Evolutionary conservation across 2,329 filamentous ascomycete species (phyloP).

Genomic region (Trichoderma breve): DNA sequence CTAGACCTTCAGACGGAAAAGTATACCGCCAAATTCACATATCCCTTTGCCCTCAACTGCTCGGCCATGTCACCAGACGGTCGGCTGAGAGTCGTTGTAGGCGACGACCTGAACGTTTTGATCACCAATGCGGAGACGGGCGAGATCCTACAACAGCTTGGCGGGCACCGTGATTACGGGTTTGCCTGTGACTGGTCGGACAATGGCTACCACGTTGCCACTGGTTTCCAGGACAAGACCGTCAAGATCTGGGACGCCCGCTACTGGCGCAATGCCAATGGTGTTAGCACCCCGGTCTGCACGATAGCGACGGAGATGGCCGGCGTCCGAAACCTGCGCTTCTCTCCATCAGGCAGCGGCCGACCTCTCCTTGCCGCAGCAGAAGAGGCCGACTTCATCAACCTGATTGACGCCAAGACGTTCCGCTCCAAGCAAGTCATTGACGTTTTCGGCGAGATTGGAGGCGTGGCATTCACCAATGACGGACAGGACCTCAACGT

Average conservation of each 20-base stretch:
- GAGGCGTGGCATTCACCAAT: slow-evolving; percentile 64
- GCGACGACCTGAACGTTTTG: slow-evolving; percentile 63
- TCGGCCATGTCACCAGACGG: slow-evolving; percentile 69
- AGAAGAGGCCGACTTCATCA: slow-evolving; percentile 73
- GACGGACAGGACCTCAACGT: slow-evolving; percentile 67
- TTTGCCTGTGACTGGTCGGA: slow-evolving; percentile 80
- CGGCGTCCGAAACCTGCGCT: slow-evolving; percentile 65
- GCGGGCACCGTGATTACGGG: slow-evolving; percentile 66
- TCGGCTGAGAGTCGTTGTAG: slow-evolving; percentile 69
- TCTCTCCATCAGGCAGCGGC: slow-evolving; percentile 69
- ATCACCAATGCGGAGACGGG: slow-evolving; percentile 70
- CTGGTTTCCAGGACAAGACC: slow-evolving; percentile 71
- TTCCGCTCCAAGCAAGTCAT: slow-evolving; percentile 66
- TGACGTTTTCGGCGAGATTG: slow-evolving; percentile 73
- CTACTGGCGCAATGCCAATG: slow-evolving; percentile 58
- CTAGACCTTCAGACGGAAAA: slow-evolving; percentile 59
- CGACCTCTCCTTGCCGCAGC: slow-evolving; percentile 66
- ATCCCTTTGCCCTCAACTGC: slow-evolving; percentile 67
- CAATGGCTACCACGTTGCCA: slow-evolving; percentile 73
- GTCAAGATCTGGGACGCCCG: slow-evolving; percentile 76
- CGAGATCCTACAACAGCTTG: slow-evolving; percentile 53
- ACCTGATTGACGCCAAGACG: slow-evolving; percentile 65
- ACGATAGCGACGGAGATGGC: slow-evolving; percentile 65
- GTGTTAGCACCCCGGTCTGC: slow-evolving; percentile 46
- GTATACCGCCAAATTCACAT: slow-evolving; percentile 53